phyloP scores from a whole-genome alignment of 208 protist species.

The Crithidia sp. region DNA sequence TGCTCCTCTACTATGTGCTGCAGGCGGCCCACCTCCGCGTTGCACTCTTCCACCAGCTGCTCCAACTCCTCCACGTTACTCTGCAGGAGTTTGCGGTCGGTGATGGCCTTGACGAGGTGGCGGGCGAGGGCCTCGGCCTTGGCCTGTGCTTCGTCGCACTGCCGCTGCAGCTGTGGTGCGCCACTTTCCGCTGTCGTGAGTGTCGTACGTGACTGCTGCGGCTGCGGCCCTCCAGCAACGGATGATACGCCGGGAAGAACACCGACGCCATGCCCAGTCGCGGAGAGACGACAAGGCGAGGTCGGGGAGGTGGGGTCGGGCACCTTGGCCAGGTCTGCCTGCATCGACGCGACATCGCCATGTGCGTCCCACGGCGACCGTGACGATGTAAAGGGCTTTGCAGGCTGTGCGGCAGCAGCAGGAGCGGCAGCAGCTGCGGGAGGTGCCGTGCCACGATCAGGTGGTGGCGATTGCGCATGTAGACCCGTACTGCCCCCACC shows the following conservation, averaged over 20 bases:
- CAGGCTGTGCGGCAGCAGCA: neutral
- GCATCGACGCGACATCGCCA: too few species aligned
- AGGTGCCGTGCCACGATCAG: neutral
- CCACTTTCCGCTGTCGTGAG: neutral
- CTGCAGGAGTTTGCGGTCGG: slow-evolving; percentile 70
- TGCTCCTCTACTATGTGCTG: slow-evolving; percentile 55
- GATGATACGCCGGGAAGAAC: too few species aligned
- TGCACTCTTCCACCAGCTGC: slow-evolving; percentile 60
- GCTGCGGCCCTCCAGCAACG: too few species aligned
- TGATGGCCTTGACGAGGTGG: slow-evolving; percentile 78
- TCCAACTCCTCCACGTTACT: slow-evolving; percentile 67
- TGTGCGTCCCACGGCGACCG: too few species aligned
- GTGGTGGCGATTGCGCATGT: neutral
- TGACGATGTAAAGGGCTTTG: too few species aligned
- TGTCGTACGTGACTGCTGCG: too few species aligned
- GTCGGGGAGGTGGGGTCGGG: neutral
- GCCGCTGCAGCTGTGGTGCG: slow-evolving; percentile 31
- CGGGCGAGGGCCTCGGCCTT: slow-evolving; percentile 84
- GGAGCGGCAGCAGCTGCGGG: neutral
- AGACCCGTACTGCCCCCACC: neutral
- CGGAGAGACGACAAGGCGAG: neutral
- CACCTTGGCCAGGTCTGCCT: neutral
- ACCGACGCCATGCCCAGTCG: neutral
- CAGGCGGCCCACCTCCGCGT: slow-evolving; percentile 64
- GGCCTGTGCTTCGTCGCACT: slow-evolving; percentile 49